A percentile compares a stretch with the other conserved stretches of the same genome.
phyloP scores from a whole-genome alignment of 495 filamentous ascomycete genomes.

The Talaromyces liani region DNA sequence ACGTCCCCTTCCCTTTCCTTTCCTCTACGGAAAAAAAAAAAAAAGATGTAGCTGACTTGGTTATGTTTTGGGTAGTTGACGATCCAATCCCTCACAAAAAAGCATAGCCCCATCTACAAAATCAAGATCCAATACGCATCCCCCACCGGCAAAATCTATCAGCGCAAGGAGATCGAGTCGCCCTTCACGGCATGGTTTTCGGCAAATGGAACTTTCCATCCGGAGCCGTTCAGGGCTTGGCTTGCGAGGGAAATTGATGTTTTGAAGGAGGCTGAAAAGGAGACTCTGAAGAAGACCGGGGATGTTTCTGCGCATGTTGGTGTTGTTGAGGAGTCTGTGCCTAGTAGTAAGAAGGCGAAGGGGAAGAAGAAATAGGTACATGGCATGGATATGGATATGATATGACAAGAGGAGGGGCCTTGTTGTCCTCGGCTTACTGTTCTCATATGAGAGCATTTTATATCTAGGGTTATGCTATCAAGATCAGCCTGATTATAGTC shows the following conservation, averaged over 20 bases:
- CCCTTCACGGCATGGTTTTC: conserved; percentile 88
- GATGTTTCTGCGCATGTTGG: conserved; percentile 7
- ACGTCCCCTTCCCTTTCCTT: conserved; percentile 9
- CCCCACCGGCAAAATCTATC: conserved; percentile 31
- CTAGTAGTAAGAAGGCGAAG: not conserved
- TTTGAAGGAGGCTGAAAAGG: conserved; percentile 60
- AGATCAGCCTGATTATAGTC: not conserved
- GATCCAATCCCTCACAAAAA: conserved; percentile 60
- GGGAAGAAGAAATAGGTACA: not conserved
- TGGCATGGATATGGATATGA: not conserved
- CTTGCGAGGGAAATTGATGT: conserved; percentile 61
- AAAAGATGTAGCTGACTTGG: not conserved
- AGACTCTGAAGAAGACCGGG: conserved; percentile 37
- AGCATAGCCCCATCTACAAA: conserved; percentile 72
- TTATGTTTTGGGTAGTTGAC: conserved; percentile 42
- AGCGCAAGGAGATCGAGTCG: conserved; percentile 49
- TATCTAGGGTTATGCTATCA: not conserved
- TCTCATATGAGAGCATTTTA: not conserved
- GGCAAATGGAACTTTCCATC: conserved; percentile 69
- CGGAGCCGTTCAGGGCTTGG: conserved; percentile 77
- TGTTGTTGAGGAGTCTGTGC: not conserved
- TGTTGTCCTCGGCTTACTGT: not conserved
- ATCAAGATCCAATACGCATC: conserved; percentile 54
- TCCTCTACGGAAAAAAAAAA: not conserved
- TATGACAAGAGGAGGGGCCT: not conserved